These are phyloP conservation scores for Cetradonia linearis DNA, from an alignment of 495 filamentous ascomycete species.

Conservation along the genomic window DNA sequence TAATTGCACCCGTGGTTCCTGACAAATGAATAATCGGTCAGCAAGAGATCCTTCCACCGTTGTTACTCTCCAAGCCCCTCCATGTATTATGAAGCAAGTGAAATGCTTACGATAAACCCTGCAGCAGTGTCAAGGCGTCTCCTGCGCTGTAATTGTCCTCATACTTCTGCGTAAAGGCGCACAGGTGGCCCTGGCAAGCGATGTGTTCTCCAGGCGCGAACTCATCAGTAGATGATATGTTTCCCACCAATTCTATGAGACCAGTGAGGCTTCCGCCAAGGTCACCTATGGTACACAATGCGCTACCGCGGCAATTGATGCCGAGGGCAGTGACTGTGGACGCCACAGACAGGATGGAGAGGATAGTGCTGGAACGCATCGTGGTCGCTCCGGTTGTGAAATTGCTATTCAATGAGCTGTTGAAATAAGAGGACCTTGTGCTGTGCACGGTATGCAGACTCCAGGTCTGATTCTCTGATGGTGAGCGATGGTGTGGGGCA, in stretches of 20 bases:
- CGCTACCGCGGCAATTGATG: neutral
- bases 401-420: neutral
- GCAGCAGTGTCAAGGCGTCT: neutral
- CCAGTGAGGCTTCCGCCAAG: neutral
- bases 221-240: neutral
- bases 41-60: neutral
- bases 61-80: neutral
- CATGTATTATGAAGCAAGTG: neutral
- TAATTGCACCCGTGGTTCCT: neutral
- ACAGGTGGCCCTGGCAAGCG: neutral
- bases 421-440: neutral
- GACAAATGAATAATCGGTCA: neutral
- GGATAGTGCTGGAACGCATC: neutral
- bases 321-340: neutral
- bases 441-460: neutral
- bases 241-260: neutral
- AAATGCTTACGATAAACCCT: neutral
- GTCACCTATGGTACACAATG: neutral
- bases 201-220: neutral
- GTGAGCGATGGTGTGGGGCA: neutral
- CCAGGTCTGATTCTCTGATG: neutral
- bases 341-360: neutral
- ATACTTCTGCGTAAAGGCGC: neutral
- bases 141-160: neutral
- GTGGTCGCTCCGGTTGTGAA: neutral